A percentile compares a stretch with the other conserved stretches of the same genome.
Evolutionary conservation across 2,329 filamentous ascomycete species (phyloP).

Genomic region (Fonsecaea multimorphosa): DNA sequence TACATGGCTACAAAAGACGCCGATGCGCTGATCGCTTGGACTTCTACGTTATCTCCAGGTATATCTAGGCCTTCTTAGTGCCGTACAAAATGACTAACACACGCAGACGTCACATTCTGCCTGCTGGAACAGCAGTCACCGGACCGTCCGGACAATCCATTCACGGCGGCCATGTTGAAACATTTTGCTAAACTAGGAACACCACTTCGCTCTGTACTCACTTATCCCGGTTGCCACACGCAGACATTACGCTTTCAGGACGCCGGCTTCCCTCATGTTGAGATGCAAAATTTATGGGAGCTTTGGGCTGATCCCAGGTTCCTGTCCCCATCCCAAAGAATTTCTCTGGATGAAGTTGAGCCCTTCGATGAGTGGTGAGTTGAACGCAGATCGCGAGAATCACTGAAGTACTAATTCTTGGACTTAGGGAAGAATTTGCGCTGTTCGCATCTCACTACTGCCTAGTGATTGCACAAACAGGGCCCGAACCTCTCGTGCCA

Average conservation of each 20-base stretch:
- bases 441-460: conserved; percentile 86
- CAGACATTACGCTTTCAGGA: conserved; percentile 72
- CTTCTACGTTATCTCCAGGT: conserved; percentile 73
- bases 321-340: conserved; percentile 65
- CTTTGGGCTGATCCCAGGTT: conserved; percentile 76
- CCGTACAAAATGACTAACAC: conserved; percentile 15
- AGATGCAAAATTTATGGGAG: conserved; percentile 76
- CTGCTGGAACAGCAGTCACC: conserved; percentile 86
- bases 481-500: conserved; percentile 35
- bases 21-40: conserved; percentile 78
- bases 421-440: conserved; percentile 75
- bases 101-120: conserved; percentile 73
- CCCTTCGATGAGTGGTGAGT: conserved; percentile 84
- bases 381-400: not conserved
- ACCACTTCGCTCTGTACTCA: conserved; percentile 51
- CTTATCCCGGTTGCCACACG: conserved; percentile 69
- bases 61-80: conserved; percentile 39
- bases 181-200: conserved; percentile 40
- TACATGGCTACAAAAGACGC: conserved; percentile 81
- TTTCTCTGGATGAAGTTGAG: conserved; percentile 71
- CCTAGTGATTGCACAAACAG: conserved; percentile 50
- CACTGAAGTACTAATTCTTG: not conserved
- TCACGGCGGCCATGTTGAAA: conserved; percentile 56
- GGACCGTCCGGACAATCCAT: conserved; percentile 77
- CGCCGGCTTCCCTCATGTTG: conserved; percentile 70